phyloP scores from a whole-genome alignment of 176 grass and related monocot species.

The Oryza glaberrima region DNA sequence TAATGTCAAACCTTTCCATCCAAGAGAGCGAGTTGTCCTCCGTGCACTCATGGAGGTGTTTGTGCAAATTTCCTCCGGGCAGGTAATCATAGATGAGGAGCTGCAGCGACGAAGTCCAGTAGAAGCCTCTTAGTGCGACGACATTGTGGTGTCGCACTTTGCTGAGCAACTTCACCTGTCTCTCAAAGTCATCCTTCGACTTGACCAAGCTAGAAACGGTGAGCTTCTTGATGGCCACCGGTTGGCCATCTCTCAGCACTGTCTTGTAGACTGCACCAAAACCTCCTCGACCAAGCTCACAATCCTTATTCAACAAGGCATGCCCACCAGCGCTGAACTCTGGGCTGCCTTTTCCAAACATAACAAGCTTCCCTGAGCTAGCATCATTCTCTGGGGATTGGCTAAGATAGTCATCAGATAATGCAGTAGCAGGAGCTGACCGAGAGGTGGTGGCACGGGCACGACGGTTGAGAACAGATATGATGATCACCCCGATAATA shows the following conservation, averaged over 20 bases:
- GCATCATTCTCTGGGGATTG: constrained; percentile 79
- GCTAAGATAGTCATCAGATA: constrained; percentile 81
- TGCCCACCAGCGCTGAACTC: constrained; percentile 80
- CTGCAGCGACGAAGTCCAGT: constrained; percentile 93
- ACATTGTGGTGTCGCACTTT: constrained; percentile 82
- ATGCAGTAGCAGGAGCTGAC: constrained; percentile 47
- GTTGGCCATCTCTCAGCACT: constrained; percentile 68
- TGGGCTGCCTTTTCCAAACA: constrained; percentile 83
- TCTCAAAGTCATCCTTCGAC: constrained; percentile 88
- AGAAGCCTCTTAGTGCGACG: constrained; percentile 81
- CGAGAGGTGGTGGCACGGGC: constrained; percentile 42
- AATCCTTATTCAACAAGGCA: constrained; percentile 91
- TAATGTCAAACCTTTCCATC: constrained; percentile 92
- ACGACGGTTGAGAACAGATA: constrained; percentile 80
- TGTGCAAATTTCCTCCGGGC: constrained; percentile 75
- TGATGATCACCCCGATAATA: constrained; percentile 72
- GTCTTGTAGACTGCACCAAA: constrained; percentile 97
- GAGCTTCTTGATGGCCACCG: constrained; percentile 97
- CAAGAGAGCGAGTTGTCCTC: constrained; percentile 65
- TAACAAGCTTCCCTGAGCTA: constrained; percentile 86
- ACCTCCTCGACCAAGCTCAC: constrained; percentile 91
- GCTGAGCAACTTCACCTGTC: constrained; percentile 73
- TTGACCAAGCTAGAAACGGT: constrained; percentile 94
- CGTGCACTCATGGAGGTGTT: constrained; percentile 72
- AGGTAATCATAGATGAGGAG: constrained; percentile 94